A percentile compares a stretch with the other conserved stretches of the same genome.
phyloP scores from a whole-genome alignment of 257 asterid genomes.

The Nicotiana obtusifolia region DNA sequence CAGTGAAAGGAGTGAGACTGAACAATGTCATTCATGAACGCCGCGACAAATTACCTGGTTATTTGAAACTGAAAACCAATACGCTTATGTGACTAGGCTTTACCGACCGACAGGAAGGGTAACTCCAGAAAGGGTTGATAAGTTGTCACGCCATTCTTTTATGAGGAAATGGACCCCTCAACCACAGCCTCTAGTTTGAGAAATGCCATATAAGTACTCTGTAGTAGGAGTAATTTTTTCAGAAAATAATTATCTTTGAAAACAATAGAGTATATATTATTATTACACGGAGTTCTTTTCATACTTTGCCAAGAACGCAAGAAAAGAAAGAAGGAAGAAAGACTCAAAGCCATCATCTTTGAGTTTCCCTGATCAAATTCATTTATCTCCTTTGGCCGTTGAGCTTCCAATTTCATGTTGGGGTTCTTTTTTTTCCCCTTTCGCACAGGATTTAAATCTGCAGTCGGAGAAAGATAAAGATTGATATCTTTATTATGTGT shows the following conservation, averaged over 20 bases:
- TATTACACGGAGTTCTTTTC: background rate
- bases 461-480: background rate
- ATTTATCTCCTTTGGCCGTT: background rate
- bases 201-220: background rate
- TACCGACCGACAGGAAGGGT: conserved; percentile 1
- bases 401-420: background rate
- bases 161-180: conserved; percentile 2
- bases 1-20: too few relatives aligned
- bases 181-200: background rate
- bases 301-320: background rate
- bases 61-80: too few relatives aligned
- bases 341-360: background rate
- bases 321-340: background rate
- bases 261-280: background rate
- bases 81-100: background rate
- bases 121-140: background rate
- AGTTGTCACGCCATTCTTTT: background rate
- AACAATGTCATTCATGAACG: too few relatives aligned
- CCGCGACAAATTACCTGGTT: too few relatives aligned
- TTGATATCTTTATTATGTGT: background rate
- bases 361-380: background rate
- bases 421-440: background rate
- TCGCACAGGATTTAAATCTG: background rate
- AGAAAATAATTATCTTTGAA: background rate
- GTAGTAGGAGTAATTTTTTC: background rate